Conservation (phyloP, 2,329 filamentous ascomycete genomes). For the Colletotrichum sp. region DNA sequence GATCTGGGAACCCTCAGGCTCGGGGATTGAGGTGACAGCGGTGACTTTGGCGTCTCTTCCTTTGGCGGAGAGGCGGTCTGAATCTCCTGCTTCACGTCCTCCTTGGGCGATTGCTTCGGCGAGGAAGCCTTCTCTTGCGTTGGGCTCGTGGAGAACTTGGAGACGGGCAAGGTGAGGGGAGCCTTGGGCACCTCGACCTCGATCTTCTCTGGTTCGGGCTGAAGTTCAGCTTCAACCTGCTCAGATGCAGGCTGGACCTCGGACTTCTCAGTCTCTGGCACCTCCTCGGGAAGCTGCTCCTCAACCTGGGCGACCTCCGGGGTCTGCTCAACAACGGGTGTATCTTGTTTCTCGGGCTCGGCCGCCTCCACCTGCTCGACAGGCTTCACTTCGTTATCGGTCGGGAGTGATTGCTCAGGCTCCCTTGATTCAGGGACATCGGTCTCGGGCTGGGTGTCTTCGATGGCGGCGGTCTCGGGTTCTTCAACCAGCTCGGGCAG, state of each 20-base stretch:
- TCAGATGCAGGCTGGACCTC: not conserved
- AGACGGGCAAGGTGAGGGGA: constrained; percentile 12
- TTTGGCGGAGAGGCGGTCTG: not conserved
- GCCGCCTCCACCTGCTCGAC: constrained; percentile 28
- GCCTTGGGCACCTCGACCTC: constrained; percentile 1
- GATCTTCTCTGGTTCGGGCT: not conserved
- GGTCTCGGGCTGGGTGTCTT: not conserved
- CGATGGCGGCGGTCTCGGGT: not conserved
- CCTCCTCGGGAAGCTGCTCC: not conserved
- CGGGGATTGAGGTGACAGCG: constrained; percentile 1
- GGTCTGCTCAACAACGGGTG: constrained; percentile 17
- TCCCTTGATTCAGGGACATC: not conserved
- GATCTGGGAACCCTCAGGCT: constrained; percentile 41
- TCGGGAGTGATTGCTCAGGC: not conserved
- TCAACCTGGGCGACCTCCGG: not conserved
- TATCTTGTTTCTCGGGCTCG: constrained; percentile 15
- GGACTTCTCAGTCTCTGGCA: not conserved
- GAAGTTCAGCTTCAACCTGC: not conserved
- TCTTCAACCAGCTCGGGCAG: not conserved
- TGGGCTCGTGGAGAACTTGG: constrained; percentile 19
- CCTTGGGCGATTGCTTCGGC: not conserved
- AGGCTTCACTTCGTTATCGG: constrained; percentile 22
- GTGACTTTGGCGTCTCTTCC: constrained; percentile 23
- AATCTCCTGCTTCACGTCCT: not conserved
- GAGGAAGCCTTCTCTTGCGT: constrained; percentile 3